Evolutionary conservation across 805 yeast species (phyloP).

Genomic region (Teunomyces funiuensis): DNA sequence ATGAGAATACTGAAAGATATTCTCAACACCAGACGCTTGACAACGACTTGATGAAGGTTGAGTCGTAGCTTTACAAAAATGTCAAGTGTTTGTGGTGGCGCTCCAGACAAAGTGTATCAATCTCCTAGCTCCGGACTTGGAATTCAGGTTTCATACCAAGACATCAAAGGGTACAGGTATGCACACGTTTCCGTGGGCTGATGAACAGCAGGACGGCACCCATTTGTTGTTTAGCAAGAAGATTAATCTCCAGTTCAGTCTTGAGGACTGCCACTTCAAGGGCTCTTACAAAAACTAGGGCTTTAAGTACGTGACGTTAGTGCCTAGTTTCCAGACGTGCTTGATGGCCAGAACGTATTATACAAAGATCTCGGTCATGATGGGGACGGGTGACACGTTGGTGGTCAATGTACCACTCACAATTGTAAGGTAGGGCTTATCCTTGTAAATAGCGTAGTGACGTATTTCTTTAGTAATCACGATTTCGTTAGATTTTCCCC

Average conservation of each 20-base stretch:
- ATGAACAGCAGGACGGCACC: constrained; percentile 6
- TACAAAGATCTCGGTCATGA: constrained; percentile 28
- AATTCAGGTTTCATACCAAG: constrained; percentile 14
- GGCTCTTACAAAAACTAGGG: constrained; percentile 18
- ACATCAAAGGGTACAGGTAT: constrained; percentile 18
- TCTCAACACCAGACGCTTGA: constrained; percentile 35
- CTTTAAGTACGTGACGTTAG: constrained; percentile 34
- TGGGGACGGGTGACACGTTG: constrained; percentile 31
- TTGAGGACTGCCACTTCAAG: constrained; percentile 30
- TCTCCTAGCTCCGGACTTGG: constrained; percentile 24
- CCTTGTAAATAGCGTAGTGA: no score
- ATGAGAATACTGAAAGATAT: no score
- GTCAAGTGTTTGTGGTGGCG: constrained; percentile 34
- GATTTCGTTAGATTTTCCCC: no score
- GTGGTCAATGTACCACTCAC: constrained; percentile 37
- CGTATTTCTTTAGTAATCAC: no score
- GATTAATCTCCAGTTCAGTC: constrained; percentile 28
- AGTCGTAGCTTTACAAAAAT: constrained; percentile 36
- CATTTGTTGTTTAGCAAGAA: constrained; percentile 26
- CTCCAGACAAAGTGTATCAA: constrained; percentile 35
- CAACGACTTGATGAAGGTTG: constrained; percentile 31
- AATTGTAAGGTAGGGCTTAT: no score
- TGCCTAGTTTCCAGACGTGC: constrained; percentile 42
- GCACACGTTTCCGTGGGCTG: constrained; percentile 34
- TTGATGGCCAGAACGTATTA: constrained; percentile 36